phyloP scores from a whole-genome alignment of 176 grass and related monocot species.

The Oryza brachyantha region DNA sequence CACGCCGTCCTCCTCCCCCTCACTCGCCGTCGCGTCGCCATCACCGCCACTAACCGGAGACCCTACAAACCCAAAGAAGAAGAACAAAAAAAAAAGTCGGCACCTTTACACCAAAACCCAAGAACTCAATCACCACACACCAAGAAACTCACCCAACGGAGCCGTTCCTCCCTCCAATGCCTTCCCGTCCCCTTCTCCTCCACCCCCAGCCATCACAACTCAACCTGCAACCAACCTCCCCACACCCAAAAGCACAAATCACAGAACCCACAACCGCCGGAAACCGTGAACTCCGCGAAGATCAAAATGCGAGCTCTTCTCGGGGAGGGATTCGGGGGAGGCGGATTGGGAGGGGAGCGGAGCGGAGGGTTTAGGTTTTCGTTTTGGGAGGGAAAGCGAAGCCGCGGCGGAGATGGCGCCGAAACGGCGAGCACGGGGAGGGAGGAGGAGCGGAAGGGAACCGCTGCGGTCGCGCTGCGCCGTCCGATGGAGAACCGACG shows the following conservation, averaged over 20 bases:
- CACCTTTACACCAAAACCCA: background rate
- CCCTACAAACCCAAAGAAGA: conserved; percentile 21
- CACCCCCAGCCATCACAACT: conserved; percentile 21
- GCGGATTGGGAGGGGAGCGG: background rate
- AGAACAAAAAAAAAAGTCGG: conserved; percentile 1
- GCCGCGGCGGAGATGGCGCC: background rate
- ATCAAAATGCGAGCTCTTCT: conserved; percentile 10
- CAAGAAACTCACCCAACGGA: conserved; percentile 30
- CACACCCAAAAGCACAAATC: background rate
- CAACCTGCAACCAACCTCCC: background rate
- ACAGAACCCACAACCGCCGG: background rate
- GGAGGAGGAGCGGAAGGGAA: background rate
- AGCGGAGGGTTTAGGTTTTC: background rate
- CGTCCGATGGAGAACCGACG: background rate
- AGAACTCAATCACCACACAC: background rate
- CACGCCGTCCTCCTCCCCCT: background rate
- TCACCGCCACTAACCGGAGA: conserved; percentile 20
- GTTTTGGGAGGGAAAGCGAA: background rate
- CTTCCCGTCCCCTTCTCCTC: conserved; percentile 11
- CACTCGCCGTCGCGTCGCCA: conserved; percentile 16
- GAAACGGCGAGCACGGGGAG: background rate
- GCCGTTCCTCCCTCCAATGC: conserved; percentile 9
- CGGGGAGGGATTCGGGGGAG: background rate
- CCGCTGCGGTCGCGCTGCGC: background rate
- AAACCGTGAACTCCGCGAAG: background rate